Percentiles rank a stretch among this genome's conserved stretches.
phyloP scores from a whole-genome alignment of 2,329 filamentous ascomycete species.

The Chalaropsis ovoidea region DNA sequence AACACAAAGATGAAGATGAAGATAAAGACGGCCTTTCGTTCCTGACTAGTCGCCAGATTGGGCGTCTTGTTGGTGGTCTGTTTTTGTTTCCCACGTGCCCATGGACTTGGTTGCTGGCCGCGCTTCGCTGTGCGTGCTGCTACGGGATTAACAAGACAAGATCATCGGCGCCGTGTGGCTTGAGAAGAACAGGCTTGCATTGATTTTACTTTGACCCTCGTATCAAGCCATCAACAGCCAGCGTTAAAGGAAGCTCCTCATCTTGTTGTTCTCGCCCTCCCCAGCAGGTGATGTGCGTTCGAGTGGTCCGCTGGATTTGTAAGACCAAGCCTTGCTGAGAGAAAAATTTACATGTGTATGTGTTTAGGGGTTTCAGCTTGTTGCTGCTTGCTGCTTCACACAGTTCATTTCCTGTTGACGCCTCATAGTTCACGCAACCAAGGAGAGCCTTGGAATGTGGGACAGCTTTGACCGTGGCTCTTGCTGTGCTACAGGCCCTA shows the following conservation, averaged over 20 bases:
- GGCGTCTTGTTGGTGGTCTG: neutral
- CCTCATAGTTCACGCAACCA: neutral
- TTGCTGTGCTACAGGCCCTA: neutral
- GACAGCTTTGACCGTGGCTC: neutral
- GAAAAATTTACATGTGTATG: neutral
- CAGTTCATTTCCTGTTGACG: neutral
- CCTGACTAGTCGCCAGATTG: neutral
- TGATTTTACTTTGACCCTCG: constrained; percentile 11
- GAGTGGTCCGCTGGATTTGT: neutral
- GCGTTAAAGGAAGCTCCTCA: neutral
- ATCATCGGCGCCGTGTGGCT: neutral
- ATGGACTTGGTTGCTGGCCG: neutral
- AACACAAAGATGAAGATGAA: neutral
- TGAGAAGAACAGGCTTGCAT: neutral
- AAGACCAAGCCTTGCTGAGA: neutral
- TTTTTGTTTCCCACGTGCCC: constrained; percentile 3
- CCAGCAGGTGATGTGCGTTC: neutral
- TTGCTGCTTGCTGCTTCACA: neutral
- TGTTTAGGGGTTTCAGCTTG: neutral
- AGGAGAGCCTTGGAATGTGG: neutral
- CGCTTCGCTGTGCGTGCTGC: neutral
- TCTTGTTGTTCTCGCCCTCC: neutral
- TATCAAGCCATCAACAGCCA: neutral
- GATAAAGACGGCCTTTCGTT: neutral
- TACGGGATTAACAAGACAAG: neutral